Conservation (phyloP, 139 green algal genomes). For the Pleodorina starrii region DNA sequence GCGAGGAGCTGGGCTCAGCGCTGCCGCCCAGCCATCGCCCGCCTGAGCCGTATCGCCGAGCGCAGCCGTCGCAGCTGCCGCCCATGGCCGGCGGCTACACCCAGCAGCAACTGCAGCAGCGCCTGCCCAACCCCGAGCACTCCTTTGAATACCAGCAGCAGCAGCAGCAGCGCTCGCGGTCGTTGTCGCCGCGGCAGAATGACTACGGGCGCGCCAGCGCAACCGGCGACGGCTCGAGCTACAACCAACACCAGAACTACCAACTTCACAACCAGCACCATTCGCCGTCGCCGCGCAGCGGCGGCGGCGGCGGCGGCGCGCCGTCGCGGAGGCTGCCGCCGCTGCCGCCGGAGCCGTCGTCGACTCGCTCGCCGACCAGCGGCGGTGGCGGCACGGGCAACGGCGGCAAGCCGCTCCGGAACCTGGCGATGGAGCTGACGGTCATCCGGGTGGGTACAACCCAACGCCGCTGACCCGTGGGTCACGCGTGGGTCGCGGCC, state of each 20-base stretch:
- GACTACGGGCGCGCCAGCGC: too few relatives aligned
- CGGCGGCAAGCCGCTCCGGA: conserved; percentile 44
- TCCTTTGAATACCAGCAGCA: not conserved
- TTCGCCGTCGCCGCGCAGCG: not conserved
- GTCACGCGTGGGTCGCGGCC: too few relatives aligned
- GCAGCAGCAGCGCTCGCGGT: not conserved
- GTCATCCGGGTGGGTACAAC: conserved; percentile 62
- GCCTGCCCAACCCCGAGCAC: not conserved
- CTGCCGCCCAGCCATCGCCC: conserved; percentile 14
- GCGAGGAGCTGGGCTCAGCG: not conserved
- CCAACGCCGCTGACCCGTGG: too few relatives aligned
- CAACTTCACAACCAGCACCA: not conserved
- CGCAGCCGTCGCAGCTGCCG: not conserved
- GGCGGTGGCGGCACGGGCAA: not conserved
- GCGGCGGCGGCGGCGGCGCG: not conserved
- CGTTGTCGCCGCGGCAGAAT: too few relatives aligned
- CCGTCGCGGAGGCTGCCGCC: conserved; percentile 13
- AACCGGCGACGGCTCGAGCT: not conserved
- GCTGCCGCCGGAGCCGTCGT: not conserved
- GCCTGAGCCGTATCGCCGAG: conserved; percentile 35
- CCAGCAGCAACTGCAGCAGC: not conserved
- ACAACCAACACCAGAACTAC: not conserved
- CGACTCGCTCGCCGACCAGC: not conserved
- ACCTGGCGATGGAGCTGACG: conserved; percentile 62
- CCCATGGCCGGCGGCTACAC: not conserved